phyloP scores from a whole-genome alignment of 768 basidiomycete genomes.

The Mycena galopus region DNA sequence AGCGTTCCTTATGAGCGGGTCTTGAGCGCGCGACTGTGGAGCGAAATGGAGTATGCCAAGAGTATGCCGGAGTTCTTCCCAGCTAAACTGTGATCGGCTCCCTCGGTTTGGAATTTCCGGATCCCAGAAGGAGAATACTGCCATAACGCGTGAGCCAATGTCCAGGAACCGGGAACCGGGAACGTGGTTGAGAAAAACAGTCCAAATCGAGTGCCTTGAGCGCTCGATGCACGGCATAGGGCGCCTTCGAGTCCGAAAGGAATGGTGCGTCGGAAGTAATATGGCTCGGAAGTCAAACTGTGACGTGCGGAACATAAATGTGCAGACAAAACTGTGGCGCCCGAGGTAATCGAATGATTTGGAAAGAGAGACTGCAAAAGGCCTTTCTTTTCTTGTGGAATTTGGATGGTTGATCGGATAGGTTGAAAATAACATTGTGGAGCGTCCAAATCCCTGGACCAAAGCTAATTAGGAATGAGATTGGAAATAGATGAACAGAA shows the following conservation, averaged over 20 bases:
- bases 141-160: background rate
- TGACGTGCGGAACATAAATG: background rate
- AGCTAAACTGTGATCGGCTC: background rate
- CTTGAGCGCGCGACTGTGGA: no score
- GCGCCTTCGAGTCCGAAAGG: background rate
- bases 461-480: background rate
- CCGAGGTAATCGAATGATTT: background rate
- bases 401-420: background rate
- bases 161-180: background rate
- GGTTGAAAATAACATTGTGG: background rate
- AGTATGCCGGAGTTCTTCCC: constrained; percentile 3
- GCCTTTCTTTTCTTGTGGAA: background rate
- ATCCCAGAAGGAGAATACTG: no score
- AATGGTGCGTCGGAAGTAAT: background rate
- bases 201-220: no score
- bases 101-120: background rate
- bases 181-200: background rate
- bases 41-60: no score
- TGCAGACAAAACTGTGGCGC: background rate
- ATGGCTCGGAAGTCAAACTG: background rate
- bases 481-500: background rate
- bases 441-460: no score
- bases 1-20: no score
- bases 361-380: background rate
- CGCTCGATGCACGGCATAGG: background rate